Evolutionary conservation across 148 eudicot genomes (phyloP).

Genomic region (Silene uniflora): DNA sequence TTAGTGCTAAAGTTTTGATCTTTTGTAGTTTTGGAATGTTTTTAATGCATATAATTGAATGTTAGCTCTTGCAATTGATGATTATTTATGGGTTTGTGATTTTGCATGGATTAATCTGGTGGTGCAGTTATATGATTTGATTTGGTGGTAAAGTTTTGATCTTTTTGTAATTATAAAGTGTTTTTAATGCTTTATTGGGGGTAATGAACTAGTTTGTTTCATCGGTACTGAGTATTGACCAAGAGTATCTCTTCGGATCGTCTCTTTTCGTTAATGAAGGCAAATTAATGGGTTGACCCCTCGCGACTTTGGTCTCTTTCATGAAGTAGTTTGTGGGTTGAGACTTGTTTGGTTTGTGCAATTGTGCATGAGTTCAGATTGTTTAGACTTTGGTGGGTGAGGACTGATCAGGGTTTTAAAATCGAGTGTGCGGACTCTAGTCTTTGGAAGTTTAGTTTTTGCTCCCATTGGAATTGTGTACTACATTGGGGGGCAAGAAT

Average conservation of each 20-base stretch:
- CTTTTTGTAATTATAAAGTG: background rate
- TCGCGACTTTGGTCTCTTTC: too few species aligned
- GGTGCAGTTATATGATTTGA: background rate
- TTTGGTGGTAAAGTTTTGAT: slow-evolving; percentile 1
- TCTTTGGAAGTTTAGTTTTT: background rate
- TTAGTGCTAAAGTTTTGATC: slow-evolving; percentile 1
- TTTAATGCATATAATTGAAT: too few species aligned
- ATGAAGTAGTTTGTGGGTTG: too few species aligned
- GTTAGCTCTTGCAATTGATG: too few species aligned
- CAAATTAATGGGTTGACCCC: too few species aligned
- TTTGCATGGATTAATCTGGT: background rate
- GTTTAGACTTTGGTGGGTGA: background rate
- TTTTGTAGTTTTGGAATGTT: background rate
- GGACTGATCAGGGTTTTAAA: background rate
- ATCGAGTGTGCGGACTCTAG: background rate
- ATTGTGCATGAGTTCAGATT: background rate
- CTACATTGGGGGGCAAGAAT: background rate
- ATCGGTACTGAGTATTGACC: too few species aligned
- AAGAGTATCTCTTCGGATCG: too few species aligned
- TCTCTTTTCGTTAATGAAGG: too few species aligned
- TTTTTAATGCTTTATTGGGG: background rate
- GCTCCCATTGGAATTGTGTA: background rate
- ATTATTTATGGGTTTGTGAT: too few species aligned
- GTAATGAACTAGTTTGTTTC: background rate
- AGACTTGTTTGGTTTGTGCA: too few species aligned